Evolutionary conservation across 306 rosid species (phyloP), one percentile per base, ranked within the genome.

Genomic region (Corylus americana): DNA sequence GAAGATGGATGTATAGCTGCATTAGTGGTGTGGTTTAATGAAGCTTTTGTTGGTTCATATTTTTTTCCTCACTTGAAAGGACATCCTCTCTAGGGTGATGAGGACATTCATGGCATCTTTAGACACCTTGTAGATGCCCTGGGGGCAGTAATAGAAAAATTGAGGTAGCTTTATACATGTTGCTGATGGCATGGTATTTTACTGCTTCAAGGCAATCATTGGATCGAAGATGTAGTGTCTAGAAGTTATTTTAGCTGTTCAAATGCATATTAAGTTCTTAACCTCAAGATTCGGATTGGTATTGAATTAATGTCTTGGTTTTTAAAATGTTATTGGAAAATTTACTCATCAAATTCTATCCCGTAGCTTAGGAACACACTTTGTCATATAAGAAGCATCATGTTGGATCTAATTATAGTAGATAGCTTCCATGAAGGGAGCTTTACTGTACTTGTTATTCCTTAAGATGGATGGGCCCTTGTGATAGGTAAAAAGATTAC

Each of bases 401-500:
- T 42, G 51, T 42, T 42, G 27, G 51, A 39, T 1, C 51, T 44
- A 39, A 12, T 67, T 42, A 39, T 67, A 10, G 44, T 67, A 18
- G 49, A 67, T 67, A 18, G 10, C 72, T 67, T 17, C 39, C 51
- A 67, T 18, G 5, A 42, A 47, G 70, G 58, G 37, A 37, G 59
- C 75, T 71, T 63, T 67, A 14, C 62, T 74, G 37, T 77, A 3
- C 70, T 55, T 78, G 42, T 27, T 49, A 18, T 80, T 71, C 73
- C 87, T 55, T 54, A 39, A 39, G 45, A 84, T 83, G 74, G 48
- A 64, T 76, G 72, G 82, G 62, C 55, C 25, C 10, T 77, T 62
- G 5, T 9, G 31, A 35, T 72, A 91, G 96, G 91, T 91, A 66
- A 87, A 83, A 77, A 84, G 76, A 76, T 83, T 91, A 48, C 86